Base-by-base conservation (phyloP, 2,329 filamentous ascomycete genomes). In the Sporothrix schenckii region DNA sequence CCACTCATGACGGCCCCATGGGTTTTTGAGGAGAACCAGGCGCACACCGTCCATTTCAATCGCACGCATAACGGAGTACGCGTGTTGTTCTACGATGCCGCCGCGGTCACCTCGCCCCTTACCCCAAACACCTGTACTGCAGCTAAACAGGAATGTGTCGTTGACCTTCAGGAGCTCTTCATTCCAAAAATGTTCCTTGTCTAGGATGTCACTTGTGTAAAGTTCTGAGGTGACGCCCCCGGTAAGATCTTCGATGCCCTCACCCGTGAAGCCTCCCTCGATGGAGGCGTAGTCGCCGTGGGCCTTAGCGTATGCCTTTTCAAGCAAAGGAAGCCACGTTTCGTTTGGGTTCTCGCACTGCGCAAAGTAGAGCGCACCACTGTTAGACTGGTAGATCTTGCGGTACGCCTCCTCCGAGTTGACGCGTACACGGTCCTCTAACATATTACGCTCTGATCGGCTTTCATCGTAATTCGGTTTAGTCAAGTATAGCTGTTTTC, bases 141-240 rank as follows among this genome's bases (percentile, higher is more conserved):
- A 91, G n/a, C 90, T 89, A 75, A 92, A 92, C 9, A 92, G 80
- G 75, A 95, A 96, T 66, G 92, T 89, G 69, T 92, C 81, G 77
- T 96, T 95, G 71, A 93, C 92, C 73, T 91, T 89, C 79, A 89
- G 87, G 30, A 97, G 85, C 77, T 95, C 91, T 50, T 94, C 88
- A 0, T 85, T 87, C 93, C 93, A 97, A 77, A 97, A 96, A 27
- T 88, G 86, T 66, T 97, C 89, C 74, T 91, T 90, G 76, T 95
- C 89, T 3, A 93, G 83, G 49, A 93, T 91, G 75, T 92, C 90
- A 0, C 87, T 87, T 1, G 88, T 87, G 58, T 90, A 85, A 13
- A 93, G 79, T 76, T 91, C 88, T 0, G 88, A 89, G 0, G 89
- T 91, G 14, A 92, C 89, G 34, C 90, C 90, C 1, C 90, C 90